Evolutionary conservation across 2,329 filamentous ascomycete genomes (phyloP).

Genomic region (Hirsutella rhossiliensis): DNA sequence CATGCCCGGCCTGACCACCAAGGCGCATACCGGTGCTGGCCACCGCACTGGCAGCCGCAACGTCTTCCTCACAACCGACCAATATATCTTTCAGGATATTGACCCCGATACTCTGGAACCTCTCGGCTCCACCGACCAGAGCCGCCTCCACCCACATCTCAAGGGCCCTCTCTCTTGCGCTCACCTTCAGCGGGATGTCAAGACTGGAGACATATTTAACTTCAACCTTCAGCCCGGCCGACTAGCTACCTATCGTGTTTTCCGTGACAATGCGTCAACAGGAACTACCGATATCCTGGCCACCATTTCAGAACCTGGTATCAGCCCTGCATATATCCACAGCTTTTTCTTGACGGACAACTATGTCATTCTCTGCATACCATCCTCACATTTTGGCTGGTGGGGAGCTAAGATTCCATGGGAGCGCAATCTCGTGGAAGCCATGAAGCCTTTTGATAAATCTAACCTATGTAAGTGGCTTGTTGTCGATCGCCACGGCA

Average conservation of each 20-base stretch:
- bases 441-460: constrained; percentile 51
- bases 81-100: constrained; percentile 50
- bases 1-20: constrained; percentile 40
- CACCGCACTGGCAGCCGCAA: constrained; percentile 20
- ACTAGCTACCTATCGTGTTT: constrained; percentile 54
- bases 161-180: constrained; percentile 56
- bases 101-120: constrained; percentile 64
- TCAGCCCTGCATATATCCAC: constrained; percentile 61
- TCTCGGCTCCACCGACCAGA: constrained; percentile 48
- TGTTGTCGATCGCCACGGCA: constrained; percentile 54
- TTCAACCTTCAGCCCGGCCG: constrained; percentile 59
- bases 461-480: constrained; percentile 53
- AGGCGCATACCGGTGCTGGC: constrained; percentile 4
- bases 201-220: constrained; percentile 67
- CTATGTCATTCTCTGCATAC: constrained; percentile 63
- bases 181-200: constrained; percentile 59
- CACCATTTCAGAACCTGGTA: constrained; percentile 38
- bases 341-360: constrained; percentile 63
- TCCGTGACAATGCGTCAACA: constrained; percentile 47
- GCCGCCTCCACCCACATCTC: constrained; percentile 52
- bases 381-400: constrained; percentile 47
- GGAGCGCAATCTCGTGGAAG: constrained; percentile 55
- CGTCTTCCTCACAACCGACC: constrained; percentile 19
- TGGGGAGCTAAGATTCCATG: constrained; percentile 50
- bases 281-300: constrained; percentile 64